These are phyloP conservation scores for Trichoderma gamsii DNA, from an alignment of 495 filamentous ascomycete species.

Conservation along the genomic window DNA sequence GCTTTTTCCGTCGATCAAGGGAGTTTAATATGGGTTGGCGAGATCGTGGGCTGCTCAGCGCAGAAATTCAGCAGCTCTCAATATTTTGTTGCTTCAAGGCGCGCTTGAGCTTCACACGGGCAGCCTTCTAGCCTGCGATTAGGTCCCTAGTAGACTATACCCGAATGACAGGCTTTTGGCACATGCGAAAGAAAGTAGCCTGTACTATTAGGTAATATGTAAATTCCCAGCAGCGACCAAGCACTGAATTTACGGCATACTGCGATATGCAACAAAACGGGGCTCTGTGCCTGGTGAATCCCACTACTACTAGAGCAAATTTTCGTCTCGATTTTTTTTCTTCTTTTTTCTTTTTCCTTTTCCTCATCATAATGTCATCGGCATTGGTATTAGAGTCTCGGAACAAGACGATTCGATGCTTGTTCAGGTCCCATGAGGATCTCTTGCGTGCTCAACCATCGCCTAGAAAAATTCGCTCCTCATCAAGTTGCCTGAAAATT, in stretches of 20 bases:
- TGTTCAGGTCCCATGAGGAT: conserved; percentile 76
- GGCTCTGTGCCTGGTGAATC: background rate
- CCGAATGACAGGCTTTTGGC: background rate
- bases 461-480: conserved; percentile 77
- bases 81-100: conserved; percentile 13
- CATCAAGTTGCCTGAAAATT: conserved; percentile 57
- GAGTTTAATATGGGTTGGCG: background rate
- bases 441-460: conserved; percentile 98
- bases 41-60: background rate
- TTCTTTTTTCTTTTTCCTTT: conserved; percentile 39
- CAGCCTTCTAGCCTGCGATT: background rate
- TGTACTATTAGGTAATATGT: background rate
- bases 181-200: background rate
- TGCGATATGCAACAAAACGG: conserved; percentile 8
- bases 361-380: conserved; percentile 69
- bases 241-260: background rate
- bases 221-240: background rate
- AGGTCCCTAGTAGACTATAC: background rate
- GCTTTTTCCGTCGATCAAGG: background rate
- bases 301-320: conserved; percentile 5
- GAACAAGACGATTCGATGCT: conserved; percentile 85
- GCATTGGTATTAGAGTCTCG: conserved; percentile 99
- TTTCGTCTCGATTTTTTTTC: conserved; percentile 22
- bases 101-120: conserved; percentile 8
- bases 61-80: conserved; percentile 6